phyloP scores from a whole-genome alignment of 2,329 filamentous ascomycete genomes.

The Alternaria sp. region DNA sequence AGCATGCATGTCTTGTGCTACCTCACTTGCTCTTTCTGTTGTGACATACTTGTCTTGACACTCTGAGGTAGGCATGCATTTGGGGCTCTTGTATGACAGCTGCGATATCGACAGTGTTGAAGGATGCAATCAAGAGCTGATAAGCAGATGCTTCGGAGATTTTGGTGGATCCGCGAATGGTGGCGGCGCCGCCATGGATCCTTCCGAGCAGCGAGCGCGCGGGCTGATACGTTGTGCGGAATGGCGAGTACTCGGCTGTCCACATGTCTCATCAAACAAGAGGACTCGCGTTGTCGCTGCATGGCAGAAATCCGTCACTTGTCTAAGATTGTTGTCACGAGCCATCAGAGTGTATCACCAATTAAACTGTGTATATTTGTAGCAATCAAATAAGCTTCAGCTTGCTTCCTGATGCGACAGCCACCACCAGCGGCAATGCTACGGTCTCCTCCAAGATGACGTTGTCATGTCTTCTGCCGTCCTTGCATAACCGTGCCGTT shows the following conservation, averaged over 20 bases:
- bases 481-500: not conserved
- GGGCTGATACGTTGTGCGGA: not conserved
- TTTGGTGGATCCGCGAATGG: slow-evolving; percentile 8
- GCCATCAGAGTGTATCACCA: not conserved
- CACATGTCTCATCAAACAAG: slow-evolving; percentile 12
- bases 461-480: not conserved
- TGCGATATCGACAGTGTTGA: not conserved
- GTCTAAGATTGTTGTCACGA: not conserved
- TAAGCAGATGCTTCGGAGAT: slow-evolving; percentile 6
- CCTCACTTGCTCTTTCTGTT: slow-evolving; percentile 24
- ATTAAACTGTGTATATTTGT: not conserved
- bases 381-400: slow-evolving; percentile 5
- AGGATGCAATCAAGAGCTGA: not conserved
- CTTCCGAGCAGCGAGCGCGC: slow-evolving; percentile 6
- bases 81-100: slow-evolving; percentile 10
- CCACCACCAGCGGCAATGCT: slow-evolving; percentile 5
- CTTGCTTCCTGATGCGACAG: slow-evolving; percentile 4
- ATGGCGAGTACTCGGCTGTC: slow-evolving; percentile 6
- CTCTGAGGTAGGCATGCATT: slow-evolving; percentile 22
- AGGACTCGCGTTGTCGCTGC: not conserved
- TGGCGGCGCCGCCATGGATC: slow-evolving; percentile 11
- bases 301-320: not conserved
- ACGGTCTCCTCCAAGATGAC: slow-evolving; percentile 9
- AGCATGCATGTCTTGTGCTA: slow-evolving; percentile 39
- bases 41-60: slow-evolving; percentile 13